Percentiles rank a stretch among this genome's conserved stretches.
Conservation (phyloP, 495 filamentous ascomycete species). For the Antarctomyces pellizariae region DNA sequence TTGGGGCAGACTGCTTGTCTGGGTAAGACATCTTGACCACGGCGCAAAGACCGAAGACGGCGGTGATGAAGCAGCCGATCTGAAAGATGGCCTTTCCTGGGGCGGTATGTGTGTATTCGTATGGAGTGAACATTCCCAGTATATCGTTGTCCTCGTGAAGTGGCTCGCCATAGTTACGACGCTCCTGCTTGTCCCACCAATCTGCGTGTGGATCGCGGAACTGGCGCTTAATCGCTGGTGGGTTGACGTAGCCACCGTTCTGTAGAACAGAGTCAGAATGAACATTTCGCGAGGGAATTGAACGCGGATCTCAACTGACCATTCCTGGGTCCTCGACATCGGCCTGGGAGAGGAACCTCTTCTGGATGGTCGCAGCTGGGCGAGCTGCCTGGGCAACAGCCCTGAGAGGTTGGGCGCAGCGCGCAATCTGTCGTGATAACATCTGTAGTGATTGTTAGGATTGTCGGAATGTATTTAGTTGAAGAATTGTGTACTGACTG, state of each 20-base stretch:
- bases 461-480: not conserved
- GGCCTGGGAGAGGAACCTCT: constrained; percentile 26
- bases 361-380: constrained; percentile 23
- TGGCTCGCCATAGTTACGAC: constrained; percentile 85
- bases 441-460: constrained; percentile 25
- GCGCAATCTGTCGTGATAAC: constrained; percentile 37
- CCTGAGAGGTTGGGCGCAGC: constrained; percentile 27
- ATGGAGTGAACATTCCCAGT: constrained; percentile 68
- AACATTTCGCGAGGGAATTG: no score
- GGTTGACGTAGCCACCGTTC: constrained; percentile 89
- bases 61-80: constrained; percentile 47
- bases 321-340: constrained; percentile 53
- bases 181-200: constrained; percentile 97
- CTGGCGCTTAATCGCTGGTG: constrained; percentile 56
- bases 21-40: constrained; percentile 54
- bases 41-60: constrained; percentile 45
- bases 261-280: constrained; percentile 15
- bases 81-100: constrained; percentile 48
- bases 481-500: not conserved
- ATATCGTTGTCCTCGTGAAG: constrained; percentile 95
- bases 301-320: constrained; percentile 25
- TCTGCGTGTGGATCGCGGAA: constrained; percentile 80
- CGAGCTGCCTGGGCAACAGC: constrained; percentile 20
- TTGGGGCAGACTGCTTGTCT: constrained; percentile 57
- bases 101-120: constrained; percentile 71